These are phyloP conservation scores for Ascochyta clinopodiicola DNA, from an alignment of 2,329 filamentous ascomycete species.

Conservation along the genomic window DNA sequence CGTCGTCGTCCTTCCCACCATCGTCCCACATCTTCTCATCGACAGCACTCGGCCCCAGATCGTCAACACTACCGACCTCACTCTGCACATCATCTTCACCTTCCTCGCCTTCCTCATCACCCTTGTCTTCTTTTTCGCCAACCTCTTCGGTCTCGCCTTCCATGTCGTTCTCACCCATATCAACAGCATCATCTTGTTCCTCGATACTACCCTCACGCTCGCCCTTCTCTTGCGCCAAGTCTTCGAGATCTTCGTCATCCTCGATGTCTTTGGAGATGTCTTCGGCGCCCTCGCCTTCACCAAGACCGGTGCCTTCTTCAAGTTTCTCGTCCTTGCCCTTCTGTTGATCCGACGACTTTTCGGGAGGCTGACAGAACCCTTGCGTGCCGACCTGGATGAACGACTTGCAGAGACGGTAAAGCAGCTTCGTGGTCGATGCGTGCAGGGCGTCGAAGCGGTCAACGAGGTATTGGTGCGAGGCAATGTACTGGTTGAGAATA, in stretches of 20 bases:
- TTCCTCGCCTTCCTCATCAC: conserved; percentile 58
- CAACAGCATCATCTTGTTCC: conserved; percentile 83
- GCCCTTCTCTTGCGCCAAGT: conserved; percentile 78
- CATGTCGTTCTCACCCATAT: conserved; percentile 90
- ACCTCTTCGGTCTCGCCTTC: conserved; percentile 80
- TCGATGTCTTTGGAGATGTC: conserved; percentile 98
- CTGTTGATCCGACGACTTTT: conserved; percentile 71
- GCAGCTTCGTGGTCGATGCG: conserved; percentile 73
- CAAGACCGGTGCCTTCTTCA: conserved; percentile 90
- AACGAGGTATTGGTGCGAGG: conserved; percentile 66
- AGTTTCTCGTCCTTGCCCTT: conserved; percentile 77
- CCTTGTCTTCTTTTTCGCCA: conserved; percentile 61
- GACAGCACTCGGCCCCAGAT: conserved; percentile 84
- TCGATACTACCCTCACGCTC: conserved; percentile 71
- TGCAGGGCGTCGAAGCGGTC: conserved; percentile 69
- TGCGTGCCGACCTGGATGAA: conserved; percentile 81
- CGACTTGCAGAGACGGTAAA: conserved; percentile 75
- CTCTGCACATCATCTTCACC: conserved; percentile 76
- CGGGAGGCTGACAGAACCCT: conserved; percentile 89
- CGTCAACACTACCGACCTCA: conserved; percentile 88
- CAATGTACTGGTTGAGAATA: conserved; percentile 75
- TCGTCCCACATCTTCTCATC: conserved; percentile 99
- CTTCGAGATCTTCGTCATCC: conserved; percentile 89
- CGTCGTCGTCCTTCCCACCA: conserved; percentile 75
- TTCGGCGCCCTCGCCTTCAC: conserved; percentile 92